Evolutionary conservation across 108 stramenopile species (phyloP).

Genomic region (Cyclotella sp.): DNA sequence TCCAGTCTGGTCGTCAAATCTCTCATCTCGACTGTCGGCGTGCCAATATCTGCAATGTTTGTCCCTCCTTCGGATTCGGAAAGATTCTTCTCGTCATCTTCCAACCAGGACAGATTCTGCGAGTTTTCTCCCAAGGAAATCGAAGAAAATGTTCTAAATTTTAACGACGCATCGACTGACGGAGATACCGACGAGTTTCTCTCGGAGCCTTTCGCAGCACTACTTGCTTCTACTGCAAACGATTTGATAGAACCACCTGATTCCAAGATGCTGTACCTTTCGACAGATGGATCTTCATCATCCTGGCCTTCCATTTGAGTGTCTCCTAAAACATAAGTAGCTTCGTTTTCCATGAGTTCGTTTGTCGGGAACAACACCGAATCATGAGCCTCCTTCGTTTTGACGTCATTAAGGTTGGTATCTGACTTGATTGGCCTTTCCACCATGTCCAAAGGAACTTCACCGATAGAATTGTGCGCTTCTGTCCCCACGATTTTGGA

Average conservation of each 20-base stretch:
- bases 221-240: neutral
- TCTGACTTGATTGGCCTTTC: no score
- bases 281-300: constrained; percentile 2
- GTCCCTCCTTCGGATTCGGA: neutral
- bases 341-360: neutral
- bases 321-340: neutral
- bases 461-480: no score
- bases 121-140: neutral
- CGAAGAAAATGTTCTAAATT: neutral
- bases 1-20: neutral
- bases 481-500: no score
- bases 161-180: neutral
- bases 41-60: neutral
- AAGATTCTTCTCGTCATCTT: neutral
- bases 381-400: no score
- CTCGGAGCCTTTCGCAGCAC: neutral
- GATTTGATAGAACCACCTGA: constrained; percentile 2
- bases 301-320: neutral
- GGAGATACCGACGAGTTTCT: neutral
- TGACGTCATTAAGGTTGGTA: no score
- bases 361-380: no score
- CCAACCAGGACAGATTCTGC: neutral
- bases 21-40: neutral
- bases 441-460: no score
- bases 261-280: constrained; percentile 3